phyloP scores from a whole-genome alignment of 2,329 filamentous ascomycete species.

The Monilinia fructicola region DNA sequence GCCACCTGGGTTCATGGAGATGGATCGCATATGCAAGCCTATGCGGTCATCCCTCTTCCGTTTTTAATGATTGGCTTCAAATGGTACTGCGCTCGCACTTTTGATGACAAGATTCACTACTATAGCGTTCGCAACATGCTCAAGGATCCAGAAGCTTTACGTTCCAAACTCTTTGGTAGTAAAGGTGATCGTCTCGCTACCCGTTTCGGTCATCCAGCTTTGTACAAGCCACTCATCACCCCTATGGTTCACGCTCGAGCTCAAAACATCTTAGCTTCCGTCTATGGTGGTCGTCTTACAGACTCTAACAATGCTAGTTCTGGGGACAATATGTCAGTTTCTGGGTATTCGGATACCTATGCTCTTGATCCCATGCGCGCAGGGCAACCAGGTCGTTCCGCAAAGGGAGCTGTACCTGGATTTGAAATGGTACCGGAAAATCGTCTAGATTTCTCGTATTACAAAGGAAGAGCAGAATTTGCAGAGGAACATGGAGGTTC shows the following conservation, averaged over 20 bases:
- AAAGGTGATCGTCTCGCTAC: conserved; percentile 69
- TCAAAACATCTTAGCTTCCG: conserved; percentile 78
- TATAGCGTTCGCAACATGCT: conserved; percentile 65
- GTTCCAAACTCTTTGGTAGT: conserved; percentile 51
- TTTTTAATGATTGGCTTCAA: conserved; percentile 83
- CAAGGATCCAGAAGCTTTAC: conserved; percentile 47
- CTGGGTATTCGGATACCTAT: conserved; percentile 80
- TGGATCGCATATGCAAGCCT: conserved; percentile 60
- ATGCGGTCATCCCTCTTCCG: conserved; percentile 69
- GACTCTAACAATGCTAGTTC: conserved; percentile 63
- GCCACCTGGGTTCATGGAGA: conserved; percentile 71
- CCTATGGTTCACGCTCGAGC: conserved; percentile 95
- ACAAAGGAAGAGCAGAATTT: conserved; percentile 86
- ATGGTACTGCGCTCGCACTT: conserved; percentile 71
- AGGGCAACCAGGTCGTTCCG: conserved; percentile 47
- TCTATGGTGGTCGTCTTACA: conserved; percentile 79
- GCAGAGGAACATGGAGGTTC: conserved; percentile 82
- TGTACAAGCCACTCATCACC: conserved; percentile 86
- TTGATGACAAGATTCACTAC: conserved; percentile 78
- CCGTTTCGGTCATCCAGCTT: conserved; percentile 84
- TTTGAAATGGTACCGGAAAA: conserved; percentile 93
- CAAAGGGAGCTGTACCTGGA: conserved; percentile 53
- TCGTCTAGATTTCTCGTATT: conserved; percentile 83
- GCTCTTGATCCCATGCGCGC: conserved; percentile 73
- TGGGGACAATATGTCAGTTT: conserved; percentile 56